Evolutionary conservation across 257 asterid species (phyloP).

Genomic region (Lycium barbarum): DNA sequence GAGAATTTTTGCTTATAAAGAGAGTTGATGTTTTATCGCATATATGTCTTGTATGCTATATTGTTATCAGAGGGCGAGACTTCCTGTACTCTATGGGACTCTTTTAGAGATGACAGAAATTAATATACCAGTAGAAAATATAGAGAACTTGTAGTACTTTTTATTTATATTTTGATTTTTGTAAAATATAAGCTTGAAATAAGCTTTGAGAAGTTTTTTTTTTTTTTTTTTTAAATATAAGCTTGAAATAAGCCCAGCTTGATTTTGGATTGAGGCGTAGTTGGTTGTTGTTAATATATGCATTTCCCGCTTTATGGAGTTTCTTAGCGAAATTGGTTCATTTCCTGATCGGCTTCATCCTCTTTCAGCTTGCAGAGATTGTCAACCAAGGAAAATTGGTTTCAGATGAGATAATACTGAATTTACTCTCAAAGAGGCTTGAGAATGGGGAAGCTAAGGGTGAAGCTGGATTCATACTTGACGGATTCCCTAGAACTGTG

Average conservation of each 20-base stretch:
- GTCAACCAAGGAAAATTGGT: conserved; percentile 98
- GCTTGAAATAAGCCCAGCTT: background rate
- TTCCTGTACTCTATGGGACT: background rate
- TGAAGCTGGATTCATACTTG: conserved; percentile 91
- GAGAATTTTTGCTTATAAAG: background rate
- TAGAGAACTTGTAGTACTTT: background rate
- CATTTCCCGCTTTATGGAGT: background rate
- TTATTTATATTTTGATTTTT: background rate
- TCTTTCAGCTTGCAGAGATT: conserved; percentile 75
- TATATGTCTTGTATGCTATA: background rate
- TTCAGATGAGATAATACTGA: conserved; percentile 88
- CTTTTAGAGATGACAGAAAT: background rate
- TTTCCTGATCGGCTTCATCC: background rate
- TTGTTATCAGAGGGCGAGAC: background rate
- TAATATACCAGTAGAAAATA: background rate
- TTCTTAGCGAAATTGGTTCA: background rate
- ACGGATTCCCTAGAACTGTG: conserved; percentile 94
- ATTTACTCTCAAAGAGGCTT: conserved; percentile 86
- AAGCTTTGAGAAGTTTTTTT: background rate
- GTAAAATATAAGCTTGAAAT: background rate
- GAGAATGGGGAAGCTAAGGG: conserved; percentile 84
- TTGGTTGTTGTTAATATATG: background rate
- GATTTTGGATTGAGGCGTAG: background rate
- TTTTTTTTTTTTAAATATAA: no score
- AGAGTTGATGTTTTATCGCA: background rate